Conservation (phyloP, 176 grass and related monocot genomes). For the Carex myosuroides region DNA sequence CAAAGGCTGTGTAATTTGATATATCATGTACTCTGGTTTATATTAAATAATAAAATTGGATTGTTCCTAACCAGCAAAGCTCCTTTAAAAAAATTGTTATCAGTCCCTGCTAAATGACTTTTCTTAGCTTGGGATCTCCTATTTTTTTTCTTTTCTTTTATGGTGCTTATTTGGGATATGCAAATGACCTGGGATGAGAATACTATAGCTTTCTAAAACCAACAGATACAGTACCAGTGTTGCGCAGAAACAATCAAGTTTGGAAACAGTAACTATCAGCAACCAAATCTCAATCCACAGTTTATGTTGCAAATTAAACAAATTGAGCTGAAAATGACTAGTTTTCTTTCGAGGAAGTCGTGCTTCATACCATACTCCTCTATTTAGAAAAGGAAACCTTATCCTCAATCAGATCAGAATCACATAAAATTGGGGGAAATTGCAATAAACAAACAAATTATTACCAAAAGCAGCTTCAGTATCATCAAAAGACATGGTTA, state of each 20-base stretch:
- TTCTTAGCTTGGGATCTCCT: not conserved
- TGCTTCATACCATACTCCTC: not conserved
- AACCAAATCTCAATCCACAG: not conserved
- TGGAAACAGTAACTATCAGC: not conserved
- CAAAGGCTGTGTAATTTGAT: not conserved
- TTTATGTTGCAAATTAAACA: not conserved
- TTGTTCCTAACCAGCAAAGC: not conserved
- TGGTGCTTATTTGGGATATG: not conserved
- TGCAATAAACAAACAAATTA: not conserved
- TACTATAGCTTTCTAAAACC: not conserved
- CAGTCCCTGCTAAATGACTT: not conserved
- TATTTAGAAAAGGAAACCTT: not conserved
- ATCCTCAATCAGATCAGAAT: slow-evolving; percentile 15
- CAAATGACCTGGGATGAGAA: not conserved
- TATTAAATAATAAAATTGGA: not conserved
- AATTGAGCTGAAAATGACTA: not conserved
- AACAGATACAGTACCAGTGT: not conserved
- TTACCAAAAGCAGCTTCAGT: slow-evolving; percentile 71
- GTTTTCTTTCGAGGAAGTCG: not conserved
- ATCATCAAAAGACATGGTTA: slow-evolving; percentile 53
- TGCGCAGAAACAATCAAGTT: not conserved
- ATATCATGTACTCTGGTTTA: not conserved
- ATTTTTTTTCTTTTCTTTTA: not conserved
- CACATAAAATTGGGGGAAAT: slow-evolving; percentile 12
- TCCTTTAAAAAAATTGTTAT: not conserved